phyloP scores from a whole-genome alignment of 306 rosid species.

The Pterocarpus macrocarpus region DNA sequence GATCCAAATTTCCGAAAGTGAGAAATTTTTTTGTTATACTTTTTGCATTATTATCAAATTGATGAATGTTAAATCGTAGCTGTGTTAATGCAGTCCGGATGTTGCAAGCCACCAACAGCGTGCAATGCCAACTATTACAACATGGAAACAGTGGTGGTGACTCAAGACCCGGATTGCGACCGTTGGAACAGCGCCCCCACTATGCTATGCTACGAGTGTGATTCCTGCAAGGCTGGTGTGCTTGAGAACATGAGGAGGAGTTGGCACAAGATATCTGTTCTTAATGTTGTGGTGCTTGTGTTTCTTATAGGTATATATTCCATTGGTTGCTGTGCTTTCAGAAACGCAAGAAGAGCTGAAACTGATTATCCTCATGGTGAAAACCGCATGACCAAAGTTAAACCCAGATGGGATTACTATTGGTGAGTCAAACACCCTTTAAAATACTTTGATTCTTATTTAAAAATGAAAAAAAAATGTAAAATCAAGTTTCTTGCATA shows the following conservation, averaged over 20 bases:
- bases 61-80: not conserved
- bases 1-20: too few species aligned
- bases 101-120: constrained; percentile 84
- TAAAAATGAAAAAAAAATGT: too few species aligned
- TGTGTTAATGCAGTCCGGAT: constrained; percentile 70
- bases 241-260: constrained; percentile 73
- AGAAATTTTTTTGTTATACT: too few species aligned
- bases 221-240: constrained; percentile 91
- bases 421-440: constrained; percentile 54
- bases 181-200: constrained; percentile 74
- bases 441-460: too few species aligned
- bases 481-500: not conserved
- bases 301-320: constrained; percentile 76
- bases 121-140: constrained; percentile 65
- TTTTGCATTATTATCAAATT: too few species aligned
- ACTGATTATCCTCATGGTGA: constrained; percentile 74
- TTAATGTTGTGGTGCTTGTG: constrained; percentile 66
- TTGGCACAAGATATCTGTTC: constrained; percentile 88
- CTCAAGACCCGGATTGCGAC: constrained; percentile 74
- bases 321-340: constrained; percentile 90
- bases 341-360: constrained; percentile 68
- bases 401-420: constrained; percentile 90
- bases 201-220: constrained; percentile 80
- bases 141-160: constrained; percentile 39
- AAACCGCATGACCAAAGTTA: constrained; percentile 76